Evolutionary conservation across 768 basidiomycete genomes (phyloP), one percentile per base, ranked within the genome.

Genomic region (Steccherinum ochraceum): DNA sequence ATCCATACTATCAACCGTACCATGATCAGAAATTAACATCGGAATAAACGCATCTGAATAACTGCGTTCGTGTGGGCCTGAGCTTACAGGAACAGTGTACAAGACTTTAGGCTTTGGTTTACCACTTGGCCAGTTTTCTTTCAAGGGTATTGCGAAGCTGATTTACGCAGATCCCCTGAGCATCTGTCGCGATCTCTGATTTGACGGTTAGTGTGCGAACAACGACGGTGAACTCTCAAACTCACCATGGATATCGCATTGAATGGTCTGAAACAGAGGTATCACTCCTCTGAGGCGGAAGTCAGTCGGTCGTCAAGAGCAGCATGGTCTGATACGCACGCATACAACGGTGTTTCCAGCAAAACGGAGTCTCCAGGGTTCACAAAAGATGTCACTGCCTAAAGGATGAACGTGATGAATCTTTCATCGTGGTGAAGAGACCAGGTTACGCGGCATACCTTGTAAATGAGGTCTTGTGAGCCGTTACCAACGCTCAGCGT

Each of bases 381-480:
- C 18, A 92, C 71, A 48, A 95, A 67, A 7, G 84, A 77, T 16
- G 74, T 60, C 54, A 92, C 78, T 19, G 86, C 84, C 90, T 95
- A 51, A 25, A 27, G 11, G 19, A 23, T 23, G 19, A 7, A 23
- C 41, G 41, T 7, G 7, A 58, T 7, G 30, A 7, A 43, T 43
- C n/a, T 39, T 39, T n/a, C n/a, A 39, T 39, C 35, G 11, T n/a
- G 35, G 35, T n/a, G 35, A 39, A n/a, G 35, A 39, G 11, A 11
- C 35, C 11, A 39, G 35, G n/a, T n/a, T n/a, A 16, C 5, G 11
- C 54, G 3, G 56, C 71, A 2, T 52, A 87, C 92, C 79, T 95
- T 96, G 69, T 77, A 86, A 43, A 98, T 79, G 52, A 93, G 65
- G 72, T 96, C 93, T 69, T 97, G 96, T 43, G 89, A 90, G 7